These are phyloP conservation scores for Fusarium multiceps DNA, from an alignment of 2,329 filamentous ascomycete species.

Conservation along the genomic window DNA sequence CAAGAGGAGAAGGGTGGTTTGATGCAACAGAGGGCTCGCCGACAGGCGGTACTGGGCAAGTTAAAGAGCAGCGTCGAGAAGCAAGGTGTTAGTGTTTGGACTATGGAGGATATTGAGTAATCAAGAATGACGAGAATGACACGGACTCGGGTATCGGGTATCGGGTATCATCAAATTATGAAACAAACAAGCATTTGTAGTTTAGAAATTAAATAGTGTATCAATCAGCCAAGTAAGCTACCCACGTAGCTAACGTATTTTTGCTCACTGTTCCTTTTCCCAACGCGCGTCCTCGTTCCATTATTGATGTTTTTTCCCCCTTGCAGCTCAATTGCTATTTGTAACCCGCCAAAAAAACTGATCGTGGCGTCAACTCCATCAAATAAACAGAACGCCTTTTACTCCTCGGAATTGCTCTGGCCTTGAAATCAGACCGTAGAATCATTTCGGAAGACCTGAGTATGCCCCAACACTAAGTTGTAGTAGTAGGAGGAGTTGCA, in stretches of 20 bases:
- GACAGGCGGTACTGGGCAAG: slow-evolving; percentile 64
- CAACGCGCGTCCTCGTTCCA: background rate
- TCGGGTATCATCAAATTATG: slow-evolving; percentile 25
- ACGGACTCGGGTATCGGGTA: slow-evolving; percentile 12
- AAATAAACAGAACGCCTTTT: slow-evolving; percentile 20
- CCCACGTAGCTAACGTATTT: slow-evolving; percentile 22
- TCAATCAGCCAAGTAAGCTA: slow-evolving; percentile 34
- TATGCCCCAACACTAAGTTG: background rate
- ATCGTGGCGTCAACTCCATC: background rate
- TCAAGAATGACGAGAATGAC: slow-evolving; percentile 22
- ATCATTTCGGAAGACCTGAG: background rate
- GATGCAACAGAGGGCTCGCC: slow-evolving; percentile 64
- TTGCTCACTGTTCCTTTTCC: background rate
- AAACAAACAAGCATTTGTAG: slow-evolving; percentile 42
- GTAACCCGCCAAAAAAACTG: background rate
- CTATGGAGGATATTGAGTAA: slow-evolving; percentile 61
- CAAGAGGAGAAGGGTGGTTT: slow-evolving; percentile 67
- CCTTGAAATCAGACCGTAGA: slow-evolving; percentile 2
- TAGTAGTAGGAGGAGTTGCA: slow-evolving; percentile 11
- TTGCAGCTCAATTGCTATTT: background rate
- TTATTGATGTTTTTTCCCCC: background rate
- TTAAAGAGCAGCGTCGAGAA: slow-evolving; percentile 62
- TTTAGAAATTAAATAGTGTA: slow-evolving; percentile 48
- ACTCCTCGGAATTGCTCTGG: slow-evolving; percentile 22
- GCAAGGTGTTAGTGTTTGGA: slow-evolving; percentile 62